phyloP scores from a whole-genome alignment of 2,329 filamentous ascomycete species.

The Neoscytalidium dimidiatum region DNA sequence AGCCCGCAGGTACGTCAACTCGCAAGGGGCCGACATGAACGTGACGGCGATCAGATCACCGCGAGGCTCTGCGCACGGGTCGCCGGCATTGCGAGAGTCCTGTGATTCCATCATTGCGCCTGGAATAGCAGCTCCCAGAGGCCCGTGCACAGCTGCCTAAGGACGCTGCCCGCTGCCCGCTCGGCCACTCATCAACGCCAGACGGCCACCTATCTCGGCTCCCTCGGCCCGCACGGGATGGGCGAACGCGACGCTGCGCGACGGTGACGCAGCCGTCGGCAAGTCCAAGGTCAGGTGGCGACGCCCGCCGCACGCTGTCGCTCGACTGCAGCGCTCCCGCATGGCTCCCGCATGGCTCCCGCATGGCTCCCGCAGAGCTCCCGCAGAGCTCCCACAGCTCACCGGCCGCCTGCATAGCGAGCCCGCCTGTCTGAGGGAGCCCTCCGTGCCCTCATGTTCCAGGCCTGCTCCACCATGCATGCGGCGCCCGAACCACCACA shows the following conservation, averaged over 20 bases:
- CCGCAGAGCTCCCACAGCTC: not conserved
- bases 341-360: too few relatives aligned
- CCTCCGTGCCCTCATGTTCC: too few relatives aligned
- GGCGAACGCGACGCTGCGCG: not conserved
- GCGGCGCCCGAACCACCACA: not conserved
- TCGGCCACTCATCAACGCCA: slow-evolving; percentile 5
- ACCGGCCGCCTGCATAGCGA: not conserved
- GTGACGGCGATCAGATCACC: slow-evolving; percentile 1
- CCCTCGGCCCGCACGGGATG: slow-evolving; percentile 8
- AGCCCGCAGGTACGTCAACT: slow-evolving; percentile 4
- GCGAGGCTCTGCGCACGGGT: not conserved
- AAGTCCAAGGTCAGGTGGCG: not conserved
- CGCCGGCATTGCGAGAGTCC: slow-evolving; percentile 15
- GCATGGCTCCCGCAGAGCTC: not conserved
- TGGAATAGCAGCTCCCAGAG: not conserved
- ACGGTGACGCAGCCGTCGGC: not conserved
- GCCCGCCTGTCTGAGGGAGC: too few relatives aligned
- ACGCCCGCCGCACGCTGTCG: too few relatives aligned
- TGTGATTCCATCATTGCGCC: slow-evolving; percentile 9
- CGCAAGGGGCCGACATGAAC: not conserved
- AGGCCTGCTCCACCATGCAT: slow-evolving; percentile 13
- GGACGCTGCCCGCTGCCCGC: not conserved
- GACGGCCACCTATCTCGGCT: not conserved
- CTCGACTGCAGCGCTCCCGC: too few relatives aligned
- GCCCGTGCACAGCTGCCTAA: slow-evolving; percentile 1